These are phyloP conservation scores for Calycina herbarum DNA, from an alignment of 2,329 filamentous ascomycete genomes.

Conservation along the genomic window DNA sequence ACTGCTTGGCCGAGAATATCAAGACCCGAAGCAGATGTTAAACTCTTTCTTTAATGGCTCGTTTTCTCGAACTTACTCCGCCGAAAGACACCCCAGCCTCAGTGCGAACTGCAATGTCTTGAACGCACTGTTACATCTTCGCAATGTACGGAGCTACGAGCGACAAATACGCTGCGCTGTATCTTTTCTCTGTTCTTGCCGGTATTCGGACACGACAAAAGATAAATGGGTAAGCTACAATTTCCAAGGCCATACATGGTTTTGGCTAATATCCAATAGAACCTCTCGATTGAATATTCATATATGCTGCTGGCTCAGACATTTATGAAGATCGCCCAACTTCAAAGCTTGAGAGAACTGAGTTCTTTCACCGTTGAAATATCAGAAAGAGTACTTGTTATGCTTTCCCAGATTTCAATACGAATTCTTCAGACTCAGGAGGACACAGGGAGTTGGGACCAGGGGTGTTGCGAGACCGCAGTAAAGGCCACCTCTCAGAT, in stretches of 20 bases:
- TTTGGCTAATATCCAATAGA: neutral
- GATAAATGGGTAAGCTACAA: constrained; percentile 9
- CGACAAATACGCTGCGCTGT: neutral
- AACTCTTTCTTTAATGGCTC: neutral
- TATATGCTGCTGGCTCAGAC: constrained; percentile 5
- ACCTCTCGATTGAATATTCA: neutral
- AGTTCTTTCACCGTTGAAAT: neutral
- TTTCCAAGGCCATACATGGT: neutral
- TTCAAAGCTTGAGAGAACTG: neutral
- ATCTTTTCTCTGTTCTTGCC: neutral
- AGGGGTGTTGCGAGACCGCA: neutral
- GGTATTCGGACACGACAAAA: neutral
- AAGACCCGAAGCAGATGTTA: neutral
- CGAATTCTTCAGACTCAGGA: neutral
- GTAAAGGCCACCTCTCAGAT: neutral
- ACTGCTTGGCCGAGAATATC: neutral
- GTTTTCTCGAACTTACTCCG: neutral
- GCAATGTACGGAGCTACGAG: neutral
- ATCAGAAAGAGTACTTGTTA: neutral
- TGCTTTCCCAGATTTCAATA: neutral
- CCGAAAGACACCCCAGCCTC: neutral
- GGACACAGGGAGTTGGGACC: neutral
- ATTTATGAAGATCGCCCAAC: neutral
- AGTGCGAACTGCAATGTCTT: constrained; percentile 10
- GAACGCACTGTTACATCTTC: neutral